phyloP scores from a whole-genome alignment of 2,329 filamentous ascomycete species.

The Cryoendolithus antarcticus region DNA sequence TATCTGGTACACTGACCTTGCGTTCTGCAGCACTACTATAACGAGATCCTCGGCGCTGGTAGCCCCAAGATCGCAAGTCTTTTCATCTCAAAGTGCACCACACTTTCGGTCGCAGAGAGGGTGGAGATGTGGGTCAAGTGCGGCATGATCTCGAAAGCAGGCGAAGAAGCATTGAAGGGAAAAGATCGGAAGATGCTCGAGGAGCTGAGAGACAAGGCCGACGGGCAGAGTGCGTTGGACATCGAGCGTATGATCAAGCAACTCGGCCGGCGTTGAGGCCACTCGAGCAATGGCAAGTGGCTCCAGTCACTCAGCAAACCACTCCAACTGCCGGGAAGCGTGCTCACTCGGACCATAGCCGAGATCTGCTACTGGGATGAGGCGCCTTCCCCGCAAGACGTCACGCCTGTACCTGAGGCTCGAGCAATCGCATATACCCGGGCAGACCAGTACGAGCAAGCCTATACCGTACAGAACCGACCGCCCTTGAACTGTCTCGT shows the following conservation, averaged over 20 bases:
- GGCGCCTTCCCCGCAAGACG: too few species aligned
- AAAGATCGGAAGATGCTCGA: constrained; percentile 69
- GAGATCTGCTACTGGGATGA: too few species aligned
- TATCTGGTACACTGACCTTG: not conserved
- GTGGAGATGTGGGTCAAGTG: constrained; percentile 96
- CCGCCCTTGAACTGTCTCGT: too few species aligned
- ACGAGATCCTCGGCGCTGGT: constrained; percentile 74
- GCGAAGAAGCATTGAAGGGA: constrained; percentile 74
- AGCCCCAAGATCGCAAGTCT: constrained; percentile 73
- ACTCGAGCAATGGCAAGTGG: too few species aligned
- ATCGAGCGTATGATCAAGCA: constrained; percentile 66
- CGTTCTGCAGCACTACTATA: constrained; percentile 65
- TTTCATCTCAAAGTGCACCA: constrained; percentile 81
- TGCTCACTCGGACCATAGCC: too few species aligned
- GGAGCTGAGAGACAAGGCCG: constrained; percentile 60
- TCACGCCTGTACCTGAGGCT: too few species aligned
- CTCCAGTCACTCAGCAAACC: too few species aligned
- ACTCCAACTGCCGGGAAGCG: too few species aligned
- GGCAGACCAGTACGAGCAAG: too few species aligned
- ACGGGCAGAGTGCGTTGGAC: constrained; percentile 57
- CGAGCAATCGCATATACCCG: too few species aligned
- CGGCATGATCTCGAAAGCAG: constrained; percentile 76
- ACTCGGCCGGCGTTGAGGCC: constrained; percentile 7
- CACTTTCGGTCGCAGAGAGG: constrained; percentile 53
- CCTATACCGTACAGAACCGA: too few species aligned